Conservation (phyloP, 2,329 filamentous ascomycete species). For the Talaromyces sp. region DNA sequence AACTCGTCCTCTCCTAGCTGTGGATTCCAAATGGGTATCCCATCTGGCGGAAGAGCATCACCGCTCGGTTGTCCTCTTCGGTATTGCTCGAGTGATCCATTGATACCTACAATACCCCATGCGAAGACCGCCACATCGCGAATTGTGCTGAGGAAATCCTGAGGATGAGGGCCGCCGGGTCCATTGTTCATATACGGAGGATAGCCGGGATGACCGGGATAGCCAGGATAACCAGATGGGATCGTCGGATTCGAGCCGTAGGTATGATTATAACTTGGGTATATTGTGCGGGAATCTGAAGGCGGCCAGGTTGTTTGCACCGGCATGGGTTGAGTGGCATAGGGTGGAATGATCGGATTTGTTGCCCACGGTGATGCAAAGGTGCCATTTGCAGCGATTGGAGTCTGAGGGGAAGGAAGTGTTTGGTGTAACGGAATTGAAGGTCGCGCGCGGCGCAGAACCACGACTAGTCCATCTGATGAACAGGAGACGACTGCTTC, state of each 20-base stretch:
- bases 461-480: constrained; percentile 80
- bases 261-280: constrained; percentile 42
- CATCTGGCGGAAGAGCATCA: constrained; percentile 59
- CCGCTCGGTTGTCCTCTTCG: constrained; percentile 59
- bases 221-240: background rate
- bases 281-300: too few relatives aligned
- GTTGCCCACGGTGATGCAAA: constrained; percentile 78
- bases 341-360: constrained; percentile 53
- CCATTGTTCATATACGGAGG: background rate
- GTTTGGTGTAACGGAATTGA: constrained; percentile 52
- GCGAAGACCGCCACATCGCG: constrained; percentile 84
- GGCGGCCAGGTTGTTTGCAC: background rate
- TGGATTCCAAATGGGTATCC: constrained; percentile 48
- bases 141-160: constrained; percentile 71
- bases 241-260: constrained; percentile 22
- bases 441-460: constrained; percentile 70
- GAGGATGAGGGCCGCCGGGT: constrained; percentile 50
- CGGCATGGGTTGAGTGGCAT: constrained; percentile 26
- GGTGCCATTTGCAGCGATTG: constrained; percentile 58
- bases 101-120: constrained; percentile 77
- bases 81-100: constrained; percentile 66
- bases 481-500: constrained; percentile 91
- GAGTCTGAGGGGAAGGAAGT: constrained; percentile 38
- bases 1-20: constrained; percentile 17
- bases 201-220: background rate